Conservation (phyloP, 148 eudicot species). For the Camellia sinensis region DNA sequence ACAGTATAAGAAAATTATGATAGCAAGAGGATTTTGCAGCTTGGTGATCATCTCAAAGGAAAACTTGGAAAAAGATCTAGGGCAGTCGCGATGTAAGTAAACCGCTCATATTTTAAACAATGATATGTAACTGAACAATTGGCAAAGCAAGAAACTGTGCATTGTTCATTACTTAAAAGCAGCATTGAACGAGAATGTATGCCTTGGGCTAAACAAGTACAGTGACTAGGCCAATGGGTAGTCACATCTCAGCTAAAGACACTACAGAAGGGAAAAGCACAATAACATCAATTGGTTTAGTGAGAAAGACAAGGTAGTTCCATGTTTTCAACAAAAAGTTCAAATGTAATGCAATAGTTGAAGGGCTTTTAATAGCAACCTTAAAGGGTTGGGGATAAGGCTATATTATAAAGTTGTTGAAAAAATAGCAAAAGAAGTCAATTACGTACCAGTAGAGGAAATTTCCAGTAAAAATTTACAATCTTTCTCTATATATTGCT, state of each 20-base stretch:
- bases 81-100: neutral
- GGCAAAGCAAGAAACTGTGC: neutral
- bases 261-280: neutral
- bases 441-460: constrained; percentile 62
- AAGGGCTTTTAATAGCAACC: too few relatives aligned
- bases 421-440: too few relatives aligned
- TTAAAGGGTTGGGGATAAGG: too few relatives aligned
- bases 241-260: neutral
- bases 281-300: neutral
- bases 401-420: too few relatives aligned
- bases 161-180: too few relatives aligned
- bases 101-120: neutral
- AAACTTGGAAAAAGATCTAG: neutral
- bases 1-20: too few relatives aligned
- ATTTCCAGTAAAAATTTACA: constrained; percentile 87
- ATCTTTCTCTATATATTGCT: constrained; percentile 55
- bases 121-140: neutral
- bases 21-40: neutral
- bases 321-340: neutral
- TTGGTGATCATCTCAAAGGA: neutral
- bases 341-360: neutral
- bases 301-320: neutral
- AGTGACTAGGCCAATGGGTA: neutral
- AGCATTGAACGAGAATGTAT: neutral
- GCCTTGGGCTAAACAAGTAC: neutral